These are phyloP conservation scores for Penicillium hordei DNA, from an alignment of 2,329 filamentous ascomycete species.

Conservation along the genomic window DNA sequence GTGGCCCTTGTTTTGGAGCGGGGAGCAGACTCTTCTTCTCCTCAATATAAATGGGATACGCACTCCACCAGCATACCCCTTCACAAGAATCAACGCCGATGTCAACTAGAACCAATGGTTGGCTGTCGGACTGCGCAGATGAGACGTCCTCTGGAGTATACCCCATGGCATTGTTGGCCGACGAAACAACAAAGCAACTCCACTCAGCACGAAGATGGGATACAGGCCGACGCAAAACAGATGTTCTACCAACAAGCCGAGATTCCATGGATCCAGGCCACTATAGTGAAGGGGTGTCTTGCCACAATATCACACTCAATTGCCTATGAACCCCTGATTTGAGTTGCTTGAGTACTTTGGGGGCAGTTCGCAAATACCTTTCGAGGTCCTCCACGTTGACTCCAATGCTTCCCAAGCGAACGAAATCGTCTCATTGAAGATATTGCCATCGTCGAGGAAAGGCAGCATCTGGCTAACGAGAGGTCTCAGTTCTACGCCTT, in stretches of 20 bases:
- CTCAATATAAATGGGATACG: not conserved
- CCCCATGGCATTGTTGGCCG: constrained; percentile 12
- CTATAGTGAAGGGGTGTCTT: constrained; percentile 11
- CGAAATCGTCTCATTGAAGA: not conserved
- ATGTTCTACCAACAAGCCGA: not conserved
- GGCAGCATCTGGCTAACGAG: constrained; percentile 13
- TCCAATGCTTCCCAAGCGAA: constrained; percentile 16
- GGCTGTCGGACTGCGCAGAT: not conserved
- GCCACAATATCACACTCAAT: not conserved
- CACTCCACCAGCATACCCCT: not conserved
- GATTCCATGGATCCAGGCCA: constrained; percentile 21
- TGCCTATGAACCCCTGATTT: not conserved
- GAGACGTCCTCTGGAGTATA: not conserved
- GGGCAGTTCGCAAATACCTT: not conserved
- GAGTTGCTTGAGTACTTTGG: not conserved
- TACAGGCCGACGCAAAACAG: constrained; percentile 23
- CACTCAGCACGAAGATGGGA: constrained; percentile 23
- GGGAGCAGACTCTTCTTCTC: not conserved
- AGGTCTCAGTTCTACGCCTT: constrained; percentile 13
- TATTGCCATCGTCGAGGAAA: not conserved
- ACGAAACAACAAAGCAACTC: constrained; percentile 20
- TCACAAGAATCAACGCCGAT: not conserved
- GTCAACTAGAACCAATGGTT: not conserved
- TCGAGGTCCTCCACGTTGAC: not conserved
- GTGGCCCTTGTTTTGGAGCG: not conserved